Evolutionary conservation across 345 rosid species (phyloP).

Genomic region (Gossypium herbaceum): DNA sequence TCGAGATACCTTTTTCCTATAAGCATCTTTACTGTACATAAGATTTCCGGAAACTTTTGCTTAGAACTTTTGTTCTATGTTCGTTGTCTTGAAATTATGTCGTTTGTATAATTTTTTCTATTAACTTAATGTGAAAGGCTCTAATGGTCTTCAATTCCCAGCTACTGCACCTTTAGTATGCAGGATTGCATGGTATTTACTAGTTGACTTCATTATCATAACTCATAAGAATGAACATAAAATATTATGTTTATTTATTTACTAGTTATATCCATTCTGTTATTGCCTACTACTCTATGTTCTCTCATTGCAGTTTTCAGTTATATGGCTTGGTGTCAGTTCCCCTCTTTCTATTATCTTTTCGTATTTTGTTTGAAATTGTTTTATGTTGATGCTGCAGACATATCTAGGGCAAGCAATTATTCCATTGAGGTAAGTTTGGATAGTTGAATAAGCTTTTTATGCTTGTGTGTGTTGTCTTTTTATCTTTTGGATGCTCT

Average conservation of each 20-base stretch:
- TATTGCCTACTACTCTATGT: not conserved
- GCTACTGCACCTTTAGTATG: not conserved
- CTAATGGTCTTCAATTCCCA: not conserved
- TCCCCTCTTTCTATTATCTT: not conserved
- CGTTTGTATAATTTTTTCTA: not conserved
- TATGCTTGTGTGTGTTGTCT: not conserved
- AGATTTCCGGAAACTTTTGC: not conserved
- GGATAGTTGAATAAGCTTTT: not conserved
- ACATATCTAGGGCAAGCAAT: constrained; percentile 47
- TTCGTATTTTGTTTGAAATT: constrained; percentile 24
- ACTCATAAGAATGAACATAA: not conserved
- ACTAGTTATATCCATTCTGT: not conserved
- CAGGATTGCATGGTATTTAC: not conserved
- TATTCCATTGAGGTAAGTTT: constrained; percentile 54
- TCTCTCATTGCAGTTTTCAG: not conserved
- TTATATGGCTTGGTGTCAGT: not conserved
- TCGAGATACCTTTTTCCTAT: not conserved
- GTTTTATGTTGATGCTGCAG: constrained; percentile 40
- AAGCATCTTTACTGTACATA: not conserved
- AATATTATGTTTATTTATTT: not conserved
- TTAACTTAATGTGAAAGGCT: not conserved
- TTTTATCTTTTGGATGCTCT: not conserved
- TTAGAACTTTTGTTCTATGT: not conserved
- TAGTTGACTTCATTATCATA: not conserved
- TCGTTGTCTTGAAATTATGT: not conserved